Base-by-base conservation (phyloP, 352 stramenopile species). In the Phytophthora sp. region DNA sequence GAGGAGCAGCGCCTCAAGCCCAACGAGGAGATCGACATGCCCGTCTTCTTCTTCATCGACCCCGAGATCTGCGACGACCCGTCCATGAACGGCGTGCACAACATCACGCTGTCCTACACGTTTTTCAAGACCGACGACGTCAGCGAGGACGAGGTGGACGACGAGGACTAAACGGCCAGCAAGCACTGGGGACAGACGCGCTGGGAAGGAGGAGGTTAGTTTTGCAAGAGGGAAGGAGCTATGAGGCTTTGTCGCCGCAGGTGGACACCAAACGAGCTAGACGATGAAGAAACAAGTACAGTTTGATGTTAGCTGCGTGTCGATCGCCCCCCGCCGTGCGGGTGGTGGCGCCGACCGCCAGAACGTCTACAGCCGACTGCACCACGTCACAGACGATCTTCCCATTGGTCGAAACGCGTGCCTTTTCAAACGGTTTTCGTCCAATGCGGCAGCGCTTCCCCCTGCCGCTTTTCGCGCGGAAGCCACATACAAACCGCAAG, bases 1-100 rank as follows among this genome's bases (percentile, higher is more conserved):
- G 98, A 99, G 73, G 97, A 99, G 79, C 98, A 99, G 75, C 85
- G 97, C 15, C 79, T 99, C 5, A 91, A 98, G 51, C 86, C 95
- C 5, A 89, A 97, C 21, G 98, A 99, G 69, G 98, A 99, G 72
- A 98, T 99, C 54, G 97, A 98, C 77, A 99, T 99, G 97, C 97
- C 97, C 24, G 96, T 99, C 18, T 99, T 99, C 69, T 99, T 99
- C 84, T 99, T 99, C 77, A 98, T 99, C 66, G 97, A 99, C 82
- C 97, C 97, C 6, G 96, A 99, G 48, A 98, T 99, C 66, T 88
- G 97, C 49, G 92, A 99, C 69, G 97, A 99, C 74, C 93, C 96
- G 20, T 84, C 90, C 49, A 97, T 99, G 88, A 83, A 84, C n/a
- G 94, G 97, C 30, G 91, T 99, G 31, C 88, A 96, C 72, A 98